Evolutionary conservation across 108 stramenopile genomes (phyloP), one percentile per base, ranked within the genome.

Genomic region (Fragilariopsis cylindrus): DNA sequence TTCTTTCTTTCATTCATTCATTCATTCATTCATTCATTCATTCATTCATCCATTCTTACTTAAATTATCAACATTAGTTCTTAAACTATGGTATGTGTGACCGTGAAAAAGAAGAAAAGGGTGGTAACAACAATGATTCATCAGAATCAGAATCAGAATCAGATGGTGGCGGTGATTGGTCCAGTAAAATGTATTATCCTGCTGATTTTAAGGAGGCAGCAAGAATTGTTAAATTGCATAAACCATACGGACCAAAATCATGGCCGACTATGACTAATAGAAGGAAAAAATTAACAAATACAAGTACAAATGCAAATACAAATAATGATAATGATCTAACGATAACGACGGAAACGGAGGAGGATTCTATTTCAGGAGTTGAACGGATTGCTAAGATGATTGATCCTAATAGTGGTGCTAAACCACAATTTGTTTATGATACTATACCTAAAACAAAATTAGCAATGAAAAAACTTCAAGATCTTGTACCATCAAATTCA

Each of bases 191-290:
- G 3, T 52, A 48, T 52, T 50, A 50, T 48, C 67, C 67, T 3
- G 15, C 48, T 5, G 67, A 68, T 42, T 68, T 68, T 21, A 30
- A 52, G 15, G 67, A 68, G 67, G 67, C 67, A 49, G 47, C 47
- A 9, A 68, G 48, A 52, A 68, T 68, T 21, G n/a, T 68, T 48
- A n/a, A 52, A 21, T 2, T 5, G 8, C 21, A 50, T n/a, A 48
- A 68, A 30, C 67, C 67, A 5, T 68, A 50, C 30, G 67, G 67
- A 50, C 1, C 8, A 6, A 21, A 68, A 0, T 3, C n/a, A 5
- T 68, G 67, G 67, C 67, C 67, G 7, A 68, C 5, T 30, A 30
- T 2, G 2, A 30, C 30, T 30, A 30, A 30, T 30, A 30, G 2
- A 30, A 30, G 0, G 1, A 30, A 30, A 30, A 30, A 0, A 30